phyloP scores from a whole-genome alignment of 306 rosid species.

The Fragaria vesca region DNA sequence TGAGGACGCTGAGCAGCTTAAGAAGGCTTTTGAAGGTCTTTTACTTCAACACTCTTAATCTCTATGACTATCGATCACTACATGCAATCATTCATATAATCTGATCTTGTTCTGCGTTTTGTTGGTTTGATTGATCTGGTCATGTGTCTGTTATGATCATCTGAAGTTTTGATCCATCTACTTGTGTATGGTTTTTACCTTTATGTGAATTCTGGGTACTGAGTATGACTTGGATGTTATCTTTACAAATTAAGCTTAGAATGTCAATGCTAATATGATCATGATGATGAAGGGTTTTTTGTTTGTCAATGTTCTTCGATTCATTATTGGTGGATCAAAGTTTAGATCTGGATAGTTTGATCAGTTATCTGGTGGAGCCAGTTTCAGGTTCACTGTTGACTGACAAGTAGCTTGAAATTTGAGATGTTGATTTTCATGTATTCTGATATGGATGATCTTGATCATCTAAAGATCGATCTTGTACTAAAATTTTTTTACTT shows the following conservation, averaged over 20 bases:
- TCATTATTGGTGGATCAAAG: background rate
- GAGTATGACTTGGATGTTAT: background rate
- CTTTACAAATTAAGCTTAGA: background rate
- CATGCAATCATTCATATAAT: background rate
- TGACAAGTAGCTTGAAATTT: background rate
- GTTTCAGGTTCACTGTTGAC: slow-evolving; percentile 11
- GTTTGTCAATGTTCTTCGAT: background rate
- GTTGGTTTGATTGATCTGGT: background rate
- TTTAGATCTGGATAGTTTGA: background rate
- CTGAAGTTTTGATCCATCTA: background rate
- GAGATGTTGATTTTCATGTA: background rate
- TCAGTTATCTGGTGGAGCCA: background rate
- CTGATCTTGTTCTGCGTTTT: background rate
- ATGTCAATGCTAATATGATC: background rate
- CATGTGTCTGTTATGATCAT: slow-evolving; percentile 7
- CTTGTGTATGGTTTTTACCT: background rate
- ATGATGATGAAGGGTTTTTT: background rate
- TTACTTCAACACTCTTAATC: background rate
- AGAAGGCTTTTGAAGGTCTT: slow-evolving; percentile 18
- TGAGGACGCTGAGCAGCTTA: slow-evolving; percentile 11
- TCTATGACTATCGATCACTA: background rate
- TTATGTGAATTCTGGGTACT: background rate
- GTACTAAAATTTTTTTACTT: background rate
- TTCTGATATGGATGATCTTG: background rate
- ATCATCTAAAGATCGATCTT: slow-evolving; percentile 4